Evolutionary conservation across 1,284 basidiomycete genomes (phyloP), one percentile per base, ranked within the genome.

Genomic region (Termitomyces sp.): DNA sequence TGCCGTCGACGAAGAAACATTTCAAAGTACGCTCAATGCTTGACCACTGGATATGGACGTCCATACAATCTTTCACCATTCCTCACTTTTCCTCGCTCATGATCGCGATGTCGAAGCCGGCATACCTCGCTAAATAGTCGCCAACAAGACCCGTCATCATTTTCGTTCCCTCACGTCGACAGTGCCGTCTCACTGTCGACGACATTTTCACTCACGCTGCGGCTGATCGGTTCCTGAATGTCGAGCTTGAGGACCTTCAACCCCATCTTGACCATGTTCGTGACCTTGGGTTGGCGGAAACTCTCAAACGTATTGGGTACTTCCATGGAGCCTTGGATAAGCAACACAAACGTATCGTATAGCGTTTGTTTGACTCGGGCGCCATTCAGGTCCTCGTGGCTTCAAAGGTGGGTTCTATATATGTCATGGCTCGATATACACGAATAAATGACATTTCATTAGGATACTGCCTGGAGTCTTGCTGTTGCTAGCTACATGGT

Each of bases 41-140:
- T 88, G 96, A 30, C 94, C 94, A 2, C 75, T 97, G 2, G 95
- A 97, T 56, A 90, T 99, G 83, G 95, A 99, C 61, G 96, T 99
- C 45, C 96, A 99, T 99, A 7, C 96, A 98, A 67, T 93, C 88
- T 43, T 99, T 97, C 78, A 86, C 83, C 42, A 92, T 97, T 40
- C 92, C 95, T 9, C 97, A 99, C 65, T 98, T 97, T 84, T 95
- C 97, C 0, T 97, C 93, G 0, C 76, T 99, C 50, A 99, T 99
- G 96, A 91, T 99, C 54, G 84, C 94, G 31, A 99, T 99, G 97
- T 96, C 95, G 24, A 99, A 99, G 68, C 97, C 96, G 0, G 92
- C 95, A 0, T 99, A 98, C 67, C 81, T 99, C 13, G 86, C 95
- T 26, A 92, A 99, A 67, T 86, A 96, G 64, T 87, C 96, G 0